A percentile compares a stretch with the other conserved stretches of the same genome.
phyloP scores from a whole-genome alignment of 495 filamentous ascomycete genomes.

The Hypomontagnella monticulosa region DNA sequence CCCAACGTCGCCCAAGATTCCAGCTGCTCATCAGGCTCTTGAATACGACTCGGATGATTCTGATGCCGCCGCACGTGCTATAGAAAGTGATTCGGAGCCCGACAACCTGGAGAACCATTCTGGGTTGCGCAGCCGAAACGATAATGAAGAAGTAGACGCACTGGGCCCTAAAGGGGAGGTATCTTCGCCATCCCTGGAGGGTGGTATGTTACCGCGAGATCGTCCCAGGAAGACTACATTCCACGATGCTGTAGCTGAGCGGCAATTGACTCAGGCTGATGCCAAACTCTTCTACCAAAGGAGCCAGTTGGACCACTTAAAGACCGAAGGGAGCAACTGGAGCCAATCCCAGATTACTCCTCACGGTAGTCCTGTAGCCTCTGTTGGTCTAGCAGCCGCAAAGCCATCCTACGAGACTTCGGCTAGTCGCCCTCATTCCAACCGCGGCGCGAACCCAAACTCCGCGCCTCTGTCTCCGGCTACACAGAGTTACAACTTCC shows the following conservation, averaged over 20 bases:
- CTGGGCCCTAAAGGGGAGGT: slow-evolving; percentile 13
- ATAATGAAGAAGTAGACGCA: slow-evolving; percentile 5
- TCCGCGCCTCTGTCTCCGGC: slow-evolving; percentile 24
- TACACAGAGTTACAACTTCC: slow-evolving; percentile 44
- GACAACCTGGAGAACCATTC: slow-evolving; percentile 12
- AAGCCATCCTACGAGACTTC: slow-evolving; percentile 26
- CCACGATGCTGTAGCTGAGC: slow-evolving; percentile 88
- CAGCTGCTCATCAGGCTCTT: slow-evolving; percentile 36
- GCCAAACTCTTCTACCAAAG: slow-evolving; percentile 95
- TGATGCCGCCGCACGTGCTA: slow-evolving; percentile 31
- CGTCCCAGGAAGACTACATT: slow-evolving; percentile 80
- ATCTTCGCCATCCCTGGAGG: slow-evolving; percentile 44
- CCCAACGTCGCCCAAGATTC: slow-evolving; percentile 36
- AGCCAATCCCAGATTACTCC: slow-evolving; percentile 58
- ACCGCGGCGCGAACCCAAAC: slow-evolving; percentile 15
- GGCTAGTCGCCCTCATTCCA: slow-evolving; percentile 19
- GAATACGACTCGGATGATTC: slow-evolving; percentile 44
- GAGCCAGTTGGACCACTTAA: slow-evolving; percentile 71
- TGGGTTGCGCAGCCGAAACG: neutral
- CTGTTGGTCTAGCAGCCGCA: slow-evolving; percentile 19
- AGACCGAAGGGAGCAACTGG: slow-evolving; percentile 56
- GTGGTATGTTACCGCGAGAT: slow-evolving; percentile 77
- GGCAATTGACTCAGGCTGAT: slow-evolving; percentile 88
- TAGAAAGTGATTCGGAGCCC: slow-evolving; percentile 38
- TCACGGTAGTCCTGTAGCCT: slow-evolving; percentile 59